phyloP scores from a whole-genome alignment of 2,329 filamentous ascomycete genomes.

The Tolypocladium ovalisporum region DNA sequence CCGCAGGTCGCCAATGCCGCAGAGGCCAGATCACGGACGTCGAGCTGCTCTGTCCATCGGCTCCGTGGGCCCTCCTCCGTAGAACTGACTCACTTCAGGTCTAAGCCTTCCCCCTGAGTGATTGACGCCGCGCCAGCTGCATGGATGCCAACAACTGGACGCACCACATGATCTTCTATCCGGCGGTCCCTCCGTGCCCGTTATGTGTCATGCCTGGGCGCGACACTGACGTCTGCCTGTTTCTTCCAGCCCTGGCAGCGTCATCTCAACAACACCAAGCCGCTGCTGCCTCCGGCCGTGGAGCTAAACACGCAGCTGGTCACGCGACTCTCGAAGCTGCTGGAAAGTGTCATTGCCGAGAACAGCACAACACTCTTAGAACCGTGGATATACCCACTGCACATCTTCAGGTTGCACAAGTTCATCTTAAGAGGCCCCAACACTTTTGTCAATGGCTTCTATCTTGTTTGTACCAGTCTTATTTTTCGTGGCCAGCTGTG shows the following conservation, averaged over 20 bases:
- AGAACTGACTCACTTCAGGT: background rate
- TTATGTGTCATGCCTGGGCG: background rate
- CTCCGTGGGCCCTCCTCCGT: background rate
- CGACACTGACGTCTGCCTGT: background rate
- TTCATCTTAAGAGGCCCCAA: no score
- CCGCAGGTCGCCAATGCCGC: background rate
- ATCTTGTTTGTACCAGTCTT: background rate
- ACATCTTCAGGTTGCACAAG: background rate
- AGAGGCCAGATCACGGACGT: background rate
- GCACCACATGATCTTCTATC: background rate
- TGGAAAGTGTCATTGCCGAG: no score
- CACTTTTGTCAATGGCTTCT: background rate
- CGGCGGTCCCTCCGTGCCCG: background rate
- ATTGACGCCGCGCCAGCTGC: background rate
- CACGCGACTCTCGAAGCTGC: background rate
- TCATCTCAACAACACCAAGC: background rate
- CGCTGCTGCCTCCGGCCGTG: background rate
- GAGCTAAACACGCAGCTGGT: background rate
- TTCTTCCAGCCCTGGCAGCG: background rate
- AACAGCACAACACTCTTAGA: background rate
- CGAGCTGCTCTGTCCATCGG: background rate
- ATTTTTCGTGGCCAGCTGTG: background rate
- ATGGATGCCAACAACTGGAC: background rate
- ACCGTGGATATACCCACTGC: background rate
- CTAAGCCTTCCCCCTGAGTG: background rate